Conservation (phyloP, 768 basidiomycete species). For the Leccinum pellstonianum region DNA sequence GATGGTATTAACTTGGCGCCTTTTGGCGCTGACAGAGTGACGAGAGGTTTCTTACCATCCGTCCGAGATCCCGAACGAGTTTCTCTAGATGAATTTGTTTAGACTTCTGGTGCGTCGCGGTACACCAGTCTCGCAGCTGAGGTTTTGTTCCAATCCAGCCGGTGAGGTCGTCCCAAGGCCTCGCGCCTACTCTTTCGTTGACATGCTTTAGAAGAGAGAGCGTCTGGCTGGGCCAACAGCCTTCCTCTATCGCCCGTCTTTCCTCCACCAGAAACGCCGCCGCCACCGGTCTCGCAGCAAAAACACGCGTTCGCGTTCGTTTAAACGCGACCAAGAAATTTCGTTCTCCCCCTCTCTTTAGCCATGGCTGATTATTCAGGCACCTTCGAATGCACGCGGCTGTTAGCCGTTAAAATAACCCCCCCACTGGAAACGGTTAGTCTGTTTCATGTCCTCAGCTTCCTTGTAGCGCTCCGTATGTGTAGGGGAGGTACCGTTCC, state of each 20-base stretch:
- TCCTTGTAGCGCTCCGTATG: neutral
- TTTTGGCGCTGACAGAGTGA: no score
- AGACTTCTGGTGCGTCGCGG: conserved; percentile 24
- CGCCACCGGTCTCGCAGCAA: neutral
- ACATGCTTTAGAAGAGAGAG: conserved; percentile 8
- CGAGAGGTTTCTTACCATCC: no score
- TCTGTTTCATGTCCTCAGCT: neutral
- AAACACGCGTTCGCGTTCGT: conserved; percentile 13
- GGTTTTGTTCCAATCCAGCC: conserved; percentile 20
- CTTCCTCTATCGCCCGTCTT: conserved; percentile 15
- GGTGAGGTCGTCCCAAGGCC: conserved; percentile 9
- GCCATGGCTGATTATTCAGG: conserved; percentile 3
- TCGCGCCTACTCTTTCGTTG: conserved; percentile 16
- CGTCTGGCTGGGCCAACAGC: conserved; percentile 22
- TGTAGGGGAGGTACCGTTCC: no score
- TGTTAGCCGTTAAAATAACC: conserved; percentile 16
- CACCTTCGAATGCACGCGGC: conserved; percentile 11
- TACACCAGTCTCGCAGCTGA: conserved; percentile 10
- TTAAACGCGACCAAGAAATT: conserved; percentile 7
- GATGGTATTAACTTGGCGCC: no score
- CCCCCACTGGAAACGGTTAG: conserved; percentile 18
- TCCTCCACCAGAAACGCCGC: conserved; percentile 1
- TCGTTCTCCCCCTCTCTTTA: neutral
- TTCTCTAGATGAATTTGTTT: conserved; percentile 28
- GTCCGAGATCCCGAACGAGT: no score